Conservation (phyloP, 2,329 filamentous ascomycete genomes). For the Cladosporium sp. region DNA sequence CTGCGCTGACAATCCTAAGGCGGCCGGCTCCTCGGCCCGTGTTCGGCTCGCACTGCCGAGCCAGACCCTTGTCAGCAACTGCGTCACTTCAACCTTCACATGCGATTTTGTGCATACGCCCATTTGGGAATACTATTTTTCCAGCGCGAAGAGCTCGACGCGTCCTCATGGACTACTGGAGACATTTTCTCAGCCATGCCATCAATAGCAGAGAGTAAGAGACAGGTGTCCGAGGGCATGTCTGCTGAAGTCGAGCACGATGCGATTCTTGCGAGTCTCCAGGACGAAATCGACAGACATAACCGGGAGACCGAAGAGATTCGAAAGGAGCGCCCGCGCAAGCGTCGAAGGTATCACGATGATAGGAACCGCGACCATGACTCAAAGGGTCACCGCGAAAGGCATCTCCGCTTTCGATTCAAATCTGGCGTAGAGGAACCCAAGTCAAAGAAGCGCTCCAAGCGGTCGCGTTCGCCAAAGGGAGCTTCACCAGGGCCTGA, state of each 20-base stretch:
- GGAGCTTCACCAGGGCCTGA: conserved; percentile 9
- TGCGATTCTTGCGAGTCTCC: conserved; percentile 26
- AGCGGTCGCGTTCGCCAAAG: conserved; percentile 9
- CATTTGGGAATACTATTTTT: not conserved
- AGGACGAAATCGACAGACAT: conserved; percentile 32
- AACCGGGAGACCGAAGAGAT: conserved; percentile 18
- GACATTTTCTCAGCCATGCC: conserved; percentile 20
- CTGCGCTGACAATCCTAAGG: conserved; percentile 8
- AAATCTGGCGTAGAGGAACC: conserved; percentile 24
- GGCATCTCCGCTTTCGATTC: conserved; percentile 25
- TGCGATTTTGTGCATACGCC: not conserved
- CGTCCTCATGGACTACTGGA: too few species aligned
- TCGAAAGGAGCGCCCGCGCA: conserved; percentile 5
- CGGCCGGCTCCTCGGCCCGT: too few species aligned
- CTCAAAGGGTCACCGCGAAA: not conserved
- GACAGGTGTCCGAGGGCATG: conserved; percentile 26
- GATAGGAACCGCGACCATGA: conserved; percentile 6
- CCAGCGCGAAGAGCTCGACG: not conserved
- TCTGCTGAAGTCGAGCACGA: conserved; percentile 27
- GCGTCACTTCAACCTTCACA: conserved; percentile 7
- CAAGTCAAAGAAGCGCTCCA: conserved; percentile 23
- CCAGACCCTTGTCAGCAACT: not conserved
- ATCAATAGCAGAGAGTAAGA: conserved; percentile 30
- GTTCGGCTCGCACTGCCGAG: not conserved
- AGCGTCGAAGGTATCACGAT: conserved; percentile 13